A percentile compares a stretch with the other conserved stretches of the same genome.
Evolutionary conservation across 768 basidiomycete genomes (phyloP).

Genomic region (Amanita rimosa): DNA sequence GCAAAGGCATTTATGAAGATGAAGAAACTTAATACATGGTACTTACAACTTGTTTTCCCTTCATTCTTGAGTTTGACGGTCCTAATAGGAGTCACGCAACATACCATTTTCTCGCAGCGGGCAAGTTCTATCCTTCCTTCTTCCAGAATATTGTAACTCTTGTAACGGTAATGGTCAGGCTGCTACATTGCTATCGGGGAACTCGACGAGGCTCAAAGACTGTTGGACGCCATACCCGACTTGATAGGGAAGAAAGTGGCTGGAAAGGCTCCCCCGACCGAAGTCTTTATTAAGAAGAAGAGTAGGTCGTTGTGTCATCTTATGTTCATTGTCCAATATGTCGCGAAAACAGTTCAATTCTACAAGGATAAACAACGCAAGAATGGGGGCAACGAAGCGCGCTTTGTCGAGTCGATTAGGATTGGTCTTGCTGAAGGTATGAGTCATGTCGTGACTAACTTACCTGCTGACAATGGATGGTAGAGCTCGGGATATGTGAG

Average conservation of each 20-base stretch:
- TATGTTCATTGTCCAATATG: neutral
- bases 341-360: conserved; percentile 43
- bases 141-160: neutral
- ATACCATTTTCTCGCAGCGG: conserved; percentile 70
- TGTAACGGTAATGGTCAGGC: conserved; percentile 21
- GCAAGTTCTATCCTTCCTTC: conserved; percentile 13
- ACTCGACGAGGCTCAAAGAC: conserved; percentile 42
- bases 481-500: conserved; percentile 66
- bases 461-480: neutral
- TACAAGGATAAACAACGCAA: conserved; percentile 59
- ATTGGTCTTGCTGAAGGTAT: conserved; percentile 65
- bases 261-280: conserved; percentile 64
- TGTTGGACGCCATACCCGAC: conserved; percentile 52
- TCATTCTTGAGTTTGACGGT: neutral
- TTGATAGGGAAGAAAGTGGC: conserved; percentile 50
- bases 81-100: conserved; percentile 62
- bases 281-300: conserved; percentile 70
- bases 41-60: conserved; percentile 7
- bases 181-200: conserved; percentile 52
- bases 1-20: conserved; percentile 56
- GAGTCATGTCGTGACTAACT: conserved; percentile 9
- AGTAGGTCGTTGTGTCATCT: conserved; percentile 24
- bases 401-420: conserved; percentile 43
- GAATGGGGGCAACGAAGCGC: conserved; percentile 37
- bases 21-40: conserved; percentile 65